Evolutionary conservation across 2,329 filamentous ascomycete genomes (phyloP), one percentile per base, ranked within the genome.

Genomic region (Zopfia rhizophila): DNA sequence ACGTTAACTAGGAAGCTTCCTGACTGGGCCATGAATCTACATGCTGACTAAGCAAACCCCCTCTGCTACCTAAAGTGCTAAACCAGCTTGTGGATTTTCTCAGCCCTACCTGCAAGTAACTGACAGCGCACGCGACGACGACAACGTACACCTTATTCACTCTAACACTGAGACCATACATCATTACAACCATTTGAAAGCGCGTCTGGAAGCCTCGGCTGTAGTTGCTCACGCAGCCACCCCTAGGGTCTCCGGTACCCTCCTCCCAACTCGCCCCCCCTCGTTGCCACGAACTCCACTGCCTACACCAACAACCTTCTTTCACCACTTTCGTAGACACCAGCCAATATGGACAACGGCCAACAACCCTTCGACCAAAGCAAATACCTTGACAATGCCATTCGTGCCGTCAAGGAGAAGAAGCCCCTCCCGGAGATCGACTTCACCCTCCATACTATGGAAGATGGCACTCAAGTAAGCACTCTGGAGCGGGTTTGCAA

Each of bases 381-480:
- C 32, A 65, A 73, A 58, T 78, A 78, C 64, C 68, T 97, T 69
- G 91, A 96, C 78, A 93, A 91, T 84, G 89, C 90, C 63, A 88
- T 93, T 68, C 90, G 90, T 72, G 94, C 94, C 51, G 91, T 99
- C 68, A 86, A 87, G 73, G 86, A 97, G 66, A 97, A 97, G 87
- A 93, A 89, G 80, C 92, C 93, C 42, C 82, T 95, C 38, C 94
- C 94, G 47, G 93, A 97, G 81, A 97, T 99, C 68, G 94, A 99
- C 79, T 99, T 99, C 74, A 95, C 91, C 45, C 86, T 99, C 68
- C 94, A 99, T 75, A 94, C 89, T 53, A 97, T 97, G 93, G 94
- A 99, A 74, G 94, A 99, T 80, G 91, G 90, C 69, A 87, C 84
- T 41, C 91, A 96, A 78, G 94, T 99, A 71, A 97, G 85, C 84